These are phyloP conservation scores for Kurtzmaniella fragi DNA, from an alignment of 805 yeast species.

Conservation along the genomic window DNA sequence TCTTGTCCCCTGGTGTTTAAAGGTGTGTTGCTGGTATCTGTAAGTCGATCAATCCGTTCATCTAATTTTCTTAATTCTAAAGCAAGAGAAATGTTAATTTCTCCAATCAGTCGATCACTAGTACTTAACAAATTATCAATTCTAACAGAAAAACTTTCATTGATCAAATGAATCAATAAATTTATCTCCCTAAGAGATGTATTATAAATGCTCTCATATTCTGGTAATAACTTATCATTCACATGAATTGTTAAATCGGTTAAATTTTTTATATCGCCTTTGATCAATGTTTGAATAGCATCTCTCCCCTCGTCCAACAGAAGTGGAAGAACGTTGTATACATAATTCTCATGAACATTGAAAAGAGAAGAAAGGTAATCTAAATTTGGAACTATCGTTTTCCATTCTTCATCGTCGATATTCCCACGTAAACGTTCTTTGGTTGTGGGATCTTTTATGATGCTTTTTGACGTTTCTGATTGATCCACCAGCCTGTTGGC, in stretches of 20 bases:
- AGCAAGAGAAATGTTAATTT: conserved; percentile 65
- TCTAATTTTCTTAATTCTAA: conserved; percentile 52
- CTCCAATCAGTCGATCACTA: conserved; percentile 68
- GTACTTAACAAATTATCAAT: conserved; percentile 58
- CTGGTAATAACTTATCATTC: conserved; percentile 29
- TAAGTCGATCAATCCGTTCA: conserved; percentile 44
- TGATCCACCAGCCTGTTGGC: neutral
- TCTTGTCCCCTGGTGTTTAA: conserved; percentile 7
- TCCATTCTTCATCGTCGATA: conserved; percentile 7
- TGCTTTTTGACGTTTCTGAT: too few species aligned
- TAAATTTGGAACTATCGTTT: conserved; percentile 6
- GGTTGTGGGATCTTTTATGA: neutral
- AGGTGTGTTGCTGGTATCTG: too few species aligned
- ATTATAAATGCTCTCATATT: conserved; percentile 26
- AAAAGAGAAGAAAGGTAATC: conserved; percentile 13
- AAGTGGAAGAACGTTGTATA: conserved; percentile 17
- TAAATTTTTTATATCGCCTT: conserved; percentile 3
- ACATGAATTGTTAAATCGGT: conserved; percentile 14
- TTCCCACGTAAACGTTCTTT: neutral
- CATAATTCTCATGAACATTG: conserved; percentile 12
- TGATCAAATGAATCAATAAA: conserved; percentile 29
- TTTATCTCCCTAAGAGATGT: conserved; percentile 31
- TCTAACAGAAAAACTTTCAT: conserved; percentile 44
- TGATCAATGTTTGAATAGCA: conserved; percentile 8
- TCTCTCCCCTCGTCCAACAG: conserved; percentile 10